Percentiles rank a stretch among this genome's conserved stretches.
phyloP scores from a whole-genome alignment of 75 land plant species.

The Isoetes taiwanensis region DNA sequence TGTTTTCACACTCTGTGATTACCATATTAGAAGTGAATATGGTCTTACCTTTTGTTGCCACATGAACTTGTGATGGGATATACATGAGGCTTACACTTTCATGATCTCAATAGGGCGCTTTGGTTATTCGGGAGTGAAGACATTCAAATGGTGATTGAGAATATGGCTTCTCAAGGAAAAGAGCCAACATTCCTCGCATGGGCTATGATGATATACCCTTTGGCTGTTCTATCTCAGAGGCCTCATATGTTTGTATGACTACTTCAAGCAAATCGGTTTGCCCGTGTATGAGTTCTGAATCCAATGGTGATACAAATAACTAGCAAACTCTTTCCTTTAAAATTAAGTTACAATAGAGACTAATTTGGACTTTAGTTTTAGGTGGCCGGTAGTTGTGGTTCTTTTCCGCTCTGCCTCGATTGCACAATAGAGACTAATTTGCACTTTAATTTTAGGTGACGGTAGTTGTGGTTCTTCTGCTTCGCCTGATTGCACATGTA shows the following conservation, averaged over 20 bases:
- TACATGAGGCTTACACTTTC: no score
- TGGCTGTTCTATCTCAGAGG: slow-evolving; percentile 74
- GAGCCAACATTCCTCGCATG: slow-evolving; percentile 99
- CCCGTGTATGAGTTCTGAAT: slow-evolving; percentile 45
- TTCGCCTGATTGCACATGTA: no score
- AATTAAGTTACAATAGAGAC: background rate
- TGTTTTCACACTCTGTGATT: no score
- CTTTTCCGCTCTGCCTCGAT: no score
- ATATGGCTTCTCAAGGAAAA: slow-evolving; percentile 94
- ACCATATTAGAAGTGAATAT: no score
- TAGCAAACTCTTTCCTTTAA: background rate
- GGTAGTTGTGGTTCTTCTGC: no score
- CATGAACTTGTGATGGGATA: background rate
- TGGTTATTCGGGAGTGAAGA: slow-evolving; percentile 97
- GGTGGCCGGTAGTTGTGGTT: no score
- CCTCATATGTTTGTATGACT: slow-evolving; percentile 88
- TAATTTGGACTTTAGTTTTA: slow-evolving; percentile 8
- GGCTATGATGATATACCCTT: slow-evolving; percentile 96
- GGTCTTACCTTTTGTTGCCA: no score
- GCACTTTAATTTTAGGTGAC: no score
- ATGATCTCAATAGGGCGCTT: slow-evolving; percentile 79
- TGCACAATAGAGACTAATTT: no score
- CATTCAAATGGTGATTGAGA: slow-evolving; percentile 97
- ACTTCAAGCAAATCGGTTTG: slow-evolving; percentile 98
- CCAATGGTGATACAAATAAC: background rate